A percentile compares a stretch with the other conserved stretches of the same genome.
Conservation (phyloP, 2,329 filamentous ascomycete genomes). For the Arthroderma sp. region DNA sequence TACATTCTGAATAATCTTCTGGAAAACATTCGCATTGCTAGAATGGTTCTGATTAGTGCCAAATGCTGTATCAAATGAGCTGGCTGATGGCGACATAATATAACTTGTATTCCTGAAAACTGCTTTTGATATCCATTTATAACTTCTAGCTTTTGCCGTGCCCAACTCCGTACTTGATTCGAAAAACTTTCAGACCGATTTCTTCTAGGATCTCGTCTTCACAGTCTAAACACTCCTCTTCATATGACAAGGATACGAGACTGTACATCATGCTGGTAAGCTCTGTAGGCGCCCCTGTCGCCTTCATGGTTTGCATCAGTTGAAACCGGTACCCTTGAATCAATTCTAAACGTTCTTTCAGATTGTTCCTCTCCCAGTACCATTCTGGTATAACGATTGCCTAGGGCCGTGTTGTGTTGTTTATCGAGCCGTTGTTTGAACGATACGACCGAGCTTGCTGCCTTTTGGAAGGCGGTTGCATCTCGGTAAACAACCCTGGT, state of each 20-base stretch:
- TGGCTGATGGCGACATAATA: too few species aligned
- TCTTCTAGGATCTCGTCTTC: not conserved
- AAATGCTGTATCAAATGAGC: too few species aligned
- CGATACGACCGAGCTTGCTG: not conserved
- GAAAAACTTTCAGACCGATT: not conserved
- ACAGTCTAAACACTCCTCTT: not conserved
- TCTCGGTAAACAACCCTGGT: not conserved
- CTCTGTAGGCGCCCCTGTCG: not conserved
- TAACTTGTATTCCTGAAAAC: too few species aligned
- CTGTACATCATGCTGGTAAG: not conserved
- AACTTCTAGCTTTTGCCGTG: too few species aligned
- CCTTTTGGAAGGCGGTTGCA: not conserved
- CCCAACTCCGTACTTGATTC: too few species aligned
- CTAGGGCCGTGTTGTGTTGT: not conserved
- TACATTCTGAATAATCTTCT: too few species aligned
- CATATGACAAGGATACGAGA: not conserved
- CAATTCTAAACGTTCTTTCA: not conserved
- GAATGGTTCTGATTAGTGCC: too few species aligned
- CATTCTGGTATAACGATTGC: not conserved
- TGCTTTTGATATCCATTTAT: too few species aligned
- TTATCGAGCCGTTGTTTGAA: not conserved
- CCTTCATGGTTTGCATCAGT: not conserved
- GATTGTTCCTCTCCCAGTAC: not conserved
- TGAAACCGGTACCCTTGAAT: not conserved
- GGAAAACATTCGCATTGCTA: too few species aligned